Percentiles rank a stretch among this genome's conserved stretches.
Evolutionary conservation across 2,329 filamentous ascomycete genomes (phyloP).

Genomic region (Cryphonectria naterciae): DNA sequence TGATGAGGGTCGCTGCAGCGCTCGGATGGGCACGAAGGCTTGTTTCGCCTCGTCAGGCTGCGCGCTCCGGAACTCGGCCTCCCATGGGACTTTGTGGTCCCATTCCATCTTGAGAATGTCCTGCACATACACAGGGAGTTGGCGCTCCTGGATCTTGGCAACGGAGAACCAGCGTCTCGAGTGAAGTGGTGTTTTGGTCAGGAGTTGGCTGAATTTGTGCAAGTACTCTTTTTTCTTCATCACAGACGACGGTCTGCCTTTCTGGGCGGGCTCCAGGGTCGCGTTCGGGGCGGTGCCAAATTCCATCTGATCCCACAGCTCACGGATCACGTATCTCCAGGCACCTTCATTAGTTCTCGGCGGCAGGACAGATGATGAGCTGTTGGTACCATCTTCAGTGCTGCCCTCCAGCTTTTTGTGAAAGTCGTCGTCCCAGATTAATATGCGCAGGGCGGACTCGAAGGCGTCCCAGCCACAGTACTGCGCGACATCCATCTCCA

Average conservation of each 20-base stretch:
- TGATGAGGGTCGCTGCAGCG: not conserved
- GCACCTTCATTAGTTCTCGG: not conserved
- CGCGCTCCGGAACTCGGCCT: not conserved
- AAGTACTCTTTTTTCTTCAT: constrained; percentile 1
- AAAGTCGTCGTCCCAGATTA: constrained; percentile 19
- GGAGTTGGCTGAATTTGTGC: constrained; percentile 2
- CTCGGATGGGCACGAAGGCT: constrained; percentile 15
- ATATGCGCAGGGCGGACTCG: constrained; percentile 23
- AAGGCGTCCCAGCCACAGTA: constrained; percentile 28
- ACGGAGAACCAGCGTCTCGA: constrained; percentile 22
- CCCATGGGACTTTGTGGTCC: constrained; percentile 23
- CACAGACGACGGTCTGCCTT: not conserved
- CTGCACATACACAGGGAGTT: not conserved
- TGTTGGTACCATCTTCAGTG: not conserved
- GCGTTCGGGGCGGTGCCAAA: not conserved
- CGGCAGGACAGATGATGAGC: not conserved
- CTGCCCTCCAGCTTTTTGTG: not conserved
- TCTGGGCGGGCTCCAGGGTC: not conserved
- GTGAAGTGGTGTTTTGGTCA: constrained; percentile 26
- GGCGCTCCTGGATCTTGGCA: not conserved
- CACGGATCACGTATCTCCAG: not conserved
- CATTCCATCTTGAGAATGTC: constrained; percentile 23
- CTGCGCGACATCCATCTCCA: constrained; percentile 1
- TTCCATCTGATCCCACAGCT: not conserved
- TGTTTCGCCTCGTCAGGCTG: not conserved